Percentiles rank a stretch among this genome's conserved stretches.
These are phyloP conservation scores for Barnettozyma sp. DNA, from an alignment of 805 yeast species.

Conservation along the genomic window DNA sequence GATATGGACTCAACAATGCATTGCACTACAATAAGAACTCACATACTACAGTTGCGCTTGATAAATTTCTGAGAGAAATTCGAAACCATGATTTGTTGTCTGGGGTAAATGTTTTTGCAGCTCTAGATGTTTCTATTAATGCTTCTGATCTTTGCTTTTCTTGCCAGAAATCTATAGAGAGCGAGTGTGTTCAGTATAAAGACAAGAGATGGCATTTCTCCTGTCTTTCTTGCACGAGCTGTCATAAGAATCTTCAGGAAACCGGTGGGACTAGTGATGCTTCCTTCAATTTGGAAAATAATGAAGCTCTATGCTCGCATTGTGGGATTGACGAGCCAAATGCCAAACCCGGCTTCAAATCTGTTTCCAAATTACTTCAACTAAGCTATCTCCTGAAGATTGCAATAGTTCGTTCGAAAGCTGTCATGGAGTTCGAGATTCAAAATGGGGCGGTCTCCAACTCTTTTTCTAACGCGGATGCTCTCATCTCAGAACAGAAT, in stretches of 20 bases:
- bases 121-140: slow-evolving; percentile 43
- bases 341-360: slow-evolving; percentile 46
- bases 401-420: slow-evolving; percentile 69
- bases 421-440: slow-evolving; percentile 43
- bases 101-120: slow-evolving; percentile 24
- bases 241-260: slow-evolving; percentile 37
- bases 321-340: slow-evolving; percentile 51
- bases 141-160: slow-evolving; percentile 70
- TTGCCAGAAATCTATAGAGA: slow-evolving; percentile 78
- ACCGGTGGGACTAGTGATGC: slow-evolving; percentile 39
- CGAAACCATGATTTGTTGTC: slow-evolving; percentile 39
- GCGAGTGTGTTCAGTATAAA: slow-evolving; percentile 57
- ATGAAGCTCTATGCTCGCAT: slow-evolving; percentile 47
- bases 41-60: slow-evolving; percentile 54
- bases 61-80: slow-evolving; percentile 51
- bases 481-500: slow-evolving; percentile 35
- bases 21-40: slow-evolving; percentile 55
- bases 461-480: slow-evolving; percentile 9
- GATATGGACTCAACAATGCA: slow-evolving; percentile 74
- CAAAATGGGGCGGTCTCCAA: slow-evolving; percentile 5
- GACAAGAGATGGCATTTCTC: slow-evolving; percentile 74
- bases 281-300: slow-evolving; percentile 30
- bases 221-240: slow-evolving; percentile 63
- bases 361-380: slow-evolving; percentile 67
- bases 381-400: slow-evolving; percentile 71